Conservation (phyloP, 306 rosid species). For the Lupinus albus region DNA sequence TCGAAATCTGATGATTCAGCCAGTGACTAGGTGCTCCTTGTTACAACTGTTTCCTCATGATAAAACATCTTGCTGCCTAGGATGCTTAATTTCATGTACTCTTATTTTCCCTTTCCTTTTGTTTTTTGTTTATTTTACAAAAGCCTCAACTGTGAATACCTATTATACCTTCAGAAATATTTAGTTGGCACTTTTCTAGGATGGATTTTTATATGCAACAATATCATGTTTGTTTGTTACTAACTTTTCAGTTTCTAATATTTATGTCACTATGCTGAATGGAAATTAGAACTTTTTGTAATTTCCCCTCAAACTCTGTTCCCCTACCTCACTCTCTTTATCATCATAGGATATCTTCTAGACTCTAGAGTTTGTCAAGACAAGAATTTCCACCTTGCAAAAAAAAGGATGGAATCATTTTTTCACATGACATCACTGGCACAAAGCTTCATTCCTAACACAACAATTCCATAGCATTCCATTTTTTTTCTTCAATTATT, state of each 20-base stretch:
- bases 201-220: neutral
- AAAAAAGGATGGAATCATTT: too few species aligned
- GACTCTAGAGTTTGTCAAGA: too few species aligned
- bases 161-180: slow-evolving; percentile 6
- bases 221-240: neutral
- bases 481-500: too few species aligned
- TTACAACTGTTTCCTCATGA: neutral
- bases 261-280: neutral
- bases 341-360: too few species aligned
- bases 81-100: neutral
- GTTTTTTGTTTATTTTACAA: neutral
- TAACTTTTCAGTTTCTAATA: too few species aligned
- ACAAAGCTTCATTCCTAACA: too few species aligned
- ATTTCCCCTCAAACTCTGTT: neutral
- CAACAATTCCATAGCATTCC: too few species aligned
- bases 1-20: neutral
- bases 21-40: neutral
- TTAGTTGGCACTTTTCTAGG: slow-evolving; percentile 1
- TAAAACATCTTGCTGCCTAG: neutral
- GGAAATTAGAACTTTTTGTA: neutral
- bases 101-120: neutral
- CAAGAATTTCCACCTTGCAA: too few species aligned
- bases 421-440: too few species aligned
- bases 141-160: neutral
- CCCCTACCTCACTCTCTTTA: too few species aligned